These are phyloP conservation scores for Aspergillus fumigatus DNA, from an alignment of 2,329 filamentous ascomycete genomes.

Conservation along the genomic window DNA sequence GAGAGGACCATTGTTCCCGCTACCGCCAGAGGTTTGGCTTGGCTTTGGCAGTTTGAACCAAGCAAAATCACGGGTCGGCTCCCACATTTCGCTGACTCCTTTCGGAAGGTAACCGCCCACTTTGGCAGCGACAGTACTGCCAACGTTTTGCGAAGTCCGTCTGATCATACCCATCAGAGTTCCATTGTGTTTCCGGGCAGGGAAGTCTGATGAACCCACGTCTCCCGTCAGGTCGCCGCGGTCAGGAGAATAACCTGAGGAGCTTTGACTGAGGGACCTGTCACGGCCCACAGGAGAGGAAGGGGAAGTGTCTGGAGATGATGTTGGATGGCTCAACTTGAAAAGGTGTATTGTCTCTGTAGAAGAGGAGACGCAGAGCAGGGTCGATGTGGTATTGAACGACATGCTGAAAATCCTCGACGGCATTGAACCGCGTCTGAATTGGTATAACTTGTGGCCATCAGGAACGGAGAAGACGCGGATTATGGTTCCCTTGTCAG, in stretches of 20 bases:
- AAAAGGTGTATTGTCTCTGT: constrained; percentile 98
- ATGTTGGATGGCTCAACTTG: constrained; percentile 56
- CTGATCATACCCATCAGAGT: constrained; percentile 86
- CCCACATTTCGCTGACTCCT: constrained; percentile 97
- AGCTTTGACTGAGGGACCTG: constrained; percentile 22
- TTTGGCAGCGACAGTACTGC: constrained; percentile 79
- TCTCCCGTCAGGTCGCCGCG: constrained; percentile 30
- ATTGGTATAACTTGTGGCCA: constrained; percentile 92
- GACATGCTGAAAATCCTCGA: constrained; percentile 98
- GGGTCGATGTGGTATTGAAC: constrained; percentile 88
- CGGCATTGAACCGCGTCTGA: constrained; percentile 90
- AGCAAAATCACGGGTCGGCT: constrained; percentile 89
- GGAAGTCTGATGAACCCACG: constrained; percentile 29
- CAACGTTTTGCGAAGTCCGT: constrained; percentile 91
- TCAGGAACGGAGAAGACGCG: constrained; percentile 89
- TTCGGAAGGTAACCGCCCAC: constrained; percentile 89
- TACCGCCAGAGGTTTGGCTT: constrained; percentile 33
- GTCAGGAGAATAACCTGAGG: constrained; percentile 23
- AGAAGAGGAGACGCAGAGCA: constrained; percentile 91
- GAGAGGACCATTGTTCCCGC: constrained; percentile 52
- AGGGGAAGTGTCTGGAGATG: constrained; percentile 23
- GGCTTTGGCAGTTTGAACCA: constrained; percentile 85
- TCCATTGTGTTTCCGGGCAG: constrained; percentile 55
- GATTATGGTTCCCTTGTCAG: constrained; percentile 96
- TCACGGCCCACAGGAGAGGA: constrained; percentile 23